Percentiles rank a stretch among this genome's conserved stretches.
phyloP scores from a whole-genome alignment of 2,329 filamentous ascomycete species.

The Aspergillus sp. region DNA sequence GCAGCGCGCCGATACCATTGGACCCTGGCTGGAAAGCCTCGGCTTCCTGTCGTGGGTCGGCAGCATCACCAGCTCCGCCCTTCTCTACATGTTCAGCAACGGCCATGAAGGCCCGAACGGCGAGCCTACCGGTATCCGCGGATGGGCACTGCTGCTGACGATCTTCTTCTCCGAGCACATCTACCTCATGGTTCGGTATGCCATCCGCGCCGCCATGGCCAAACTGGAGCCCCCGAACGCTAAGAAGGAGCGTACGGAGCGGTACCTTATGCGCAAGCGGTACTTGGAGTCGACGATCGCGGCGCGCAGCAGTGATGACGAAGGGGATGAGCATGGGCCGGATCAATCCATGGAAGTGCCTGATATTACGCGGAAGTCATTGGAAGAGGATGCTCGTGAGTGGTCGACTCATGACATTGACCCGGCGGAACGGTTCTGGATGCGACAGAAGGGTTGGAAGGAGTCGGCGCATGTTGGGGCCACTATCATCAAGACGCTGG shows the following conservation, averaged over 20 bases:
- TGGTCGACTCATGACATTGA: slow-evolving; percentile 36
- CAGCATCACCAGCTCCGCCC: slow-evolving; percentile 80
- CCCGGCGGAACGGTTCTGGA: slow-evolving; percentile 46
- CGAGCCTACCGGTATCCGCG: slow-evolving; percentile 63
- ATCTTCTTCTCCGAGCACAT: slow-evolving; percentile 87
- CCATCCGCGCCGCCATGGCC: slow-evolving; percentile 69
- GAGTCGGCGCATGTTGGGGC: slow-evolving; percentile 44
- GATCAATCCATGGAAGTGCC: slow-evolving; percentile 21
- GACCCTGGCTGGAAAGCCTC: slow-evolving; percentile 87
- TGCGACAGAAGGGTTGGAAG: slow-evolving; percentile 46
- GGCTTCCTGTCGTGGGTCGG: slow-evolving; percentile 92
- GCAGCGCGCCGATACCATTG: slow-evolving; percentile 88
- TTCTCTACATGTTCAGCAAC: slow-evolving; percentile 85
- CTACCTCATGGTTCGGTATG: slow-evolving; percentile 76
- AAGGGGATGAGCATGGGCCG: slow-evolving; percentile 17
- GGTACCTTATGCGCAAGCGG: slow-evolving; percentile 76
- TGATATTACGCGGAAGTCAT: slow-evolving; percentile 37
- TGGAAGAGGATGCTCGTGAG: slow-evolving; percentile 47
- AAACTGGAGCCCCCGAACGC: slow-evolving; percentile 84
- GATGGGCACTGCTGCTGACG: slow-evolving; percentile 77
- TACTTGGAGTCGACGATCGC: slow-evolving; percentile 60
- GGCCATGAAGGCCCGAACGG: slow-evolving; percentile 53
- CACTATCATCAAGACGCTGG: slow-evolving; percentile 42
- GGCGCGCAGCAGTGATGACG: slow-evolving; percentile 26
- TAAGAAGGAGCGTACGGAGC: slow-evolving; percentile 79